Conservation (phyloP, 805 yeast genomes). For the Yamadazyma takamatsuzukensis region DNA sequence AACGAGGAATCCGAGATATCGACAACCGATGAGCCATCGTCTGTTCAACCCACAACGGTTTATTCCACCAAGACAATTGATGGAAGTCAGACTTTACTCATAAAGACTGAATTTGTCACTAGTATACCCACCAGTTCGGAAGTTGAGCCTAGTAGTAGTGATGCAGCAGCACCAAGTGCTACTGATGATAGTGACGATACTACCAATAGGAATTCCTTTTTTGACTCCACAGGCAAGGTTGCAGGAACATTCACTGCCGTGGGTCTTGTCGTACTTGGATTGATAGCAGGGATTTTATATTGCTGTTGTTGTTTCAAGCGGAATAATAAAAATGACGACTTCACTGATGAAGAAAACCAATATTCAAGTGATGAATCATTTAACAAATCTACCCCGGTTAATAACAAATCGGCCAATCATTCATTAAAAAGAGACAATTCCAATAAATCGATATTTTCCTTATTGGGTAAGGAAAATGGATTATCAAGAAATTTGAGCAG, state of each 20-base stretch:
- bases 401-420: constrained; percentile 7
- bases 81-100: constrained; percentile 10
- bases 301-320: constrained; percentile 26
- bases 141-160: neutral
- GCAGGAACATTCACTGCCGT: constrained; percentile 84
- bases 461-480: constrained; percentile 15
- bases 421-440: constrained; percentile 31
- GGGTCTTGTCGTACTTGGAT: constrained; percentile 54
- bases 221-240: constrained; percentile 68
- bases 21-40: neutral
- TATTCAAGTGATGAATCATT: constrained; percentile 25
- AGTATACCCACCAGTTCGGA: constrained; percentile 4
- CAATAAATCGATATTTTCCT: constrained; percentile 29
- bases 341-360: constrained; percentile 38
- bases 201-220: constrained; percentile 42
- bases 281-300: constrained; percentile 41
- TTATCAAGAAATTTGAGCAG: constrained; percentile 26
- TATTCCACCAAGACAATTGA: constrained; percentile 16
- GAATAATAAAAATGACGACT: constrained; percentile 13
- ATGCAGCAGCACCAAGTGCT: constrained; percentile 1
- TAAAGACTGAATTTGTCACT: constrained; percentile 16
- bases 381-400: constrained; percentile 7
- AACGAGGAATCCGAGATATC: neutral
- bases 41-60: constrained; percentile 7
- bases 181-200: constrained; percentile 5